Evolutionary conservation across 2,329 filamentous ascomycete genomes (phyloP).

Genomic region (Talaromyces rugulosus): DNA sequence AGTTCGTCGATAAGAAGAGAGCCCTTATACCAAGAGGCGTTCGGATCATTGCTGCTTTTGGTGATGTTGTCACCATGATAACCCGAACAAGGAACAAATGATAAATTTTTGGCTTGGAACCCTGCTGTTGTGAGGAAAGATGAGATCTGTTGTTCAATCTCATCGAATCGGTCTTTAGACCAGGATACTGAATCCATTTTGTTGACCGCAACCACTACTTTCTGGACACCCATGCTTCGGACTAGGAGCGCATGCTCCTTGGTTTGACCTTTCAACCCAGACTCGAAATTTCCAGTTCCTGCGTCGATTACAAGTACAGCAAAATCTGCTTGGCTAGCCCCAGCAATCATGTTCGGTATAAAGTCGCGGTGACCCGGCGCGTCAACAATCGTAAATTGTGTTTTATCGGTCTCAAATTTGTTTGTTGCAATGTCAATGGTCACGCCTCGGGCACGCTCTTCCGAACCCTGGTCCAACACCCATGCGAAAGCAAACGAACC

Average conservation of each 20-base stretch:
- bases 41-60: constrained; percentile 44
- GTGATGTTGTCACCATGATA: constrained; percentile 81
- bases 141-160: constrained; percentile 77
- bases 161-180: constrained; percentile 76
- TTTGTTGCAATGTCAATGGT: constrained; percentile 97
- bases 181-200: constrained; percentile 87
- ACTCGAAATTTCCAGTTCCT: constrained; percentile 85
- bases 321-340: constrained; percentile 92
- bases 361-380: constrained; percentile 94
- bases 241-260: constrained; percentile 88
- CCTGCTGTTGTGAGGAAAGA: constrained; percentile 79
- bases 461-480: constrained; percentile 88
- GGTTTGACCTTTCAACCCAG: constrained; percentile 87
- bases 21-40: constrained; percentile 74
- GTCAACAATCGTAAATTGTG: constrained; percentile 88
- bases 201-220: constrained; percentile 86
- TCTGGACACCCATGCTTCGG: constrained; percentile 83
- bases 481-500: constrained; percentile 94
- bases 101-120: constrained; percentile 75
- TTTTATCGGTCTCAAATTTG: constrained; percentile 83
- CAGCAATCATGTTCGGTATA: constrained; percentile 98
- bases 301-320: constrained; percentile 92
- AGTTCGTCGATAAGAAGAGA: constrained; percentile 77
- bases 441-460: constrained; percentile 84
- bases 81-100: constrained; percentile 86